Base-by-base conservation (phyloP, 2,329 filamentous ascomycete genomes). In the Claviceps sp. region DNA sequence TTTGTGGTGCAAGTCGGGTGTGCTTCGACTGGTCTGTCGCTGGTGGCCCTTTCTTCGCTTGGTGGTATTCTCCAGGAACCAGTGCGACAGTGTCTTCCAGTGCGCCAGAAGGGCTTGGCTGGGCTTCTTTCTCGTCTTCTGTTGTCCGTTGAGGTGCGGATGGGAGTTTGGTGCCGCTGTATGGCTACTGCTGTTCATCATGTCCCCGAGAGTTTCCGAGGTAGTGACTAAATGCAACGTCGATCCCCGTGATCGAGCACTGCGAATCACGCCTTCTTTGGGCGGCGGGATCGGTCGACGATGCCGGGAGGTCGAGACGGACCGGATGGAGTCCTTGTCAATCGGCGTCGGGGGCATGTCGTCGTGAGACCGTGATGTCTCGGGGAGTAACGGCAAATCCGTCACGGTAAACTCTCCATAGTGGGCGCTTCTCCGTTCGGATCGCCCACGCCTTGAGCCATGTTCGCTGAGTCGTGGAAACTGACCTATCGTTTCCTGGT, bases 211-310 rank as follows among this genome's bases (percentile, higher is more conserved):
- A 1, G 71, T 72, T 18, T 79, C 77, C 6, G 74, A 73, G 0
- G 80, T 82, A 9, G 87, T 85, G 41, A 94, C 89, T 4, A 94
- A 79, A 63, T 95, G 89, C 36, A 96, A 76, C 56, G 89, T 93
- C 58, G 89, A 95, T 44, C 87, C 86, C 54, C 88, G 77, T 58
- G 87, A 86, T 59, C 85, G 76, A 54, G 86, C 81, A 56, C 81
- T 82, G 58, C 81, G 74, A 52, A 84, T 66, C 11, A 81, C 69
- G 14, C 81, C 79, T 64, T 96, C 90, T 65, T 96, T 96, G 2
- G 91, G 89, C 43, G 91, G 91, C 9, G 86, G 87, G 42, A 87
- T 74, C 5, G 90, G 81, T 40, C 78, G 84, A 47, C 87, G 82
- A 55, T 86, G 82, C 54, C 85, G 75, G 34, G 88, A 89, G 13